Conservation (phyloP, 2,329 filamentous ascomycete species). For the Fusarium albosuccineum region DNA sequence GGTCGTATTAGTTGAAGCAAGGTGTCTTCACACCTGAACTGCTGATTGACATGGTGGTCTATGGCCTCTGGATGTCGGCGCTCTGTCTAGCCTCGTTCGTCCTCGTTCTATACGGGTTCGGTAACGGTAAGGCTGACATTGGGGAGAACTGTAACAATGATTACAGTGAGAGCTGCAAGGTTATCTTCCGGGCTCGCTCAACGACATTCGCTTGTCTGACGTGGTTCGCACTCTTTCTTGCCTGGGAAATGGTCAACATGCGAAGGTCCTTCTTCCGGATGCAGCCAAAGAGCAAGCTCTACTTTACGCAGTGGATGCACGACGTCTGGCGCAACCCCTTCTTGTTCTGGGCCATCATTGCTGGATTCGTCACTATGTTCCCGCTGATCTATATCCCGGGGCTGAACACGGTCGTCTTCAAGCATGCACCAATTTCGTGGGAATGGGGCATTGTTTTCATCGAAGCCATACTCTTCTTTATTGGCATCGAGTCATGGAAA, state of each 20-base stretch:
- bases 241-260: conserved; percentile 81
- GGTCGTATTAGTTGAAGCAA: conserved; percentile 48
- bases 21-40: conserved; percentile 76
- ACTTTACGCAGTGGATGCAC: conserved; percentile 74
- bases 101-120: conserved; percentile 64
- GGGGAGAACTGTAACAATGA: conserved; percentile 70
- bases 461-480: conserved; percentile 67
- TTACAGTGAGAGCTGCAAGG: conserved; percentile 66
- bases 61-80: conserved; percentile 75
- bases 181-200: conserved; percentile 76
- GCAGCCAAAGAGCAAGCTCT: conserved; percentile 71
- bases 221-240: conserved; percentile 80
- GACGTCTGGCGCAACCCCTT: conserved; percentile 79
- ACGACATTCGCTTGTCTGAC: conserved; percentile 80
- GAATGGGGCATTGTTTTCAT: conserved; percentile 72
- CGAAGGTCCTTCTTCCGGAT: conserved; percentile 80
- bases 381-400: conserved; percentile 69
- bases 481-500: conserved; percentile 70
- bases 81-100: conserved; percentile 68
- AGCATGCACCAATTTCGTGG: conserved; percentile 70
- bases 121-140: conserved; percentile 63
- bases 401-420: conserved; percentile 69
- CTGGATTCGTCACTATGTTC: conserved; percentile 61
- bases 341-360: conserved; percentile 71
- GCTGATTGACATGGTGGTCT: conserved; percentile 74